Evolutionary conservation across 1,284 basidiomycete species (phyloP).

Genomic region (Porphyrellus sp.): DNA sequence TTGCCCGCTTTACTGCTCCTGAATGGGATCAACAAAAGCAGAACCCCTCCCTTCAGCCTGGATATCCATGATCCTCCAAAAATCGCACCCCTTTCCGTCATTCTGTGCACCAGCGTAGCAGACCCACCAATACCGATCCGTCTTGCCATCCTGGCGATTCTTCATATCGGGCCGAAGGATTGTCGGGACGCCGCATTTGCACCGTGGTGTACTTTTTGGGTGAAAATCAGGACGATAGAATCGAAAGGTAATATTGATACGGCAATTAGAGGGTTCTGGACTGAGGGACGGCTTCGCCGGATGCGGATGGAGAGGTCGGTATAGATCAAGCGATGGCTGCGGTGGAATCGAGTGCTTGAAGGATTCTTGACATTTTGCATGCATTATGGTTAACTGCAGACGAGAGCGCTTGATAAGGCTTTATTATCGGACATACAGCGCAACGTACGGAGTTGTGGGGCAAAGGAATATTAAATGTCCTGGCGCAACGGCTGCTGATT

Average conservation of each 20-base stretch:
- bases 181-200: conserved; percentile 78
- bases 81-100: conserved; percentile 79
- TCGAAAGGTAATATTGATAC: conserved; percentile 88
- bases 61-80: conserved; percentile 81
- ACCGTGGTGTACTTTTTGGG: conserved; percentile 64
- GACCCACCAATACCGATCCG: conserved; percentile 79
- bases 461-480: conserved; percentile 82
- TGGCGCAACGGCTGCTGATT: conserved; percentile 49
- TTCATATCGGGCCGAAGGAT: conserved; percentile 81
- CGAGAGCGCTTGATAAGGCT: neutral
- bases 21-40: conserved; percentile 30
- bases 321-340: conserved; percentile 73
- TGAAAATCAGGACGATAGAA: conserved; percentile 86
- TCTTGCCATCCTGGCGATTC: conserved; percentile 46
- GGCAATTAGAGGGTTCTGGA: conserved; percentile 57
- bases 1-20: neutral
- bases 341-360: conserved; percentile 85
- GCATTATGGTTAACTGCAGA: conserved; percentile 81
- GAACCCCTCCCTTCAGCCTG: conserved; percentile 68
- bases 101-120: conserved; percentile 83
- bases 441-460: conserved; percentile 76
- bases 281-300: conserved; percentile 24
- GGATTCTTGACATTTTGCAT: conserved; percentile 84
- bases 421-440: conserved; percentile 3
- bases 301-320: conserved; percentile 60